Conservation (phyloP, 2,329 filamentous ascomycete genomes). For the Chaetomiaceae sp. region DNA sequence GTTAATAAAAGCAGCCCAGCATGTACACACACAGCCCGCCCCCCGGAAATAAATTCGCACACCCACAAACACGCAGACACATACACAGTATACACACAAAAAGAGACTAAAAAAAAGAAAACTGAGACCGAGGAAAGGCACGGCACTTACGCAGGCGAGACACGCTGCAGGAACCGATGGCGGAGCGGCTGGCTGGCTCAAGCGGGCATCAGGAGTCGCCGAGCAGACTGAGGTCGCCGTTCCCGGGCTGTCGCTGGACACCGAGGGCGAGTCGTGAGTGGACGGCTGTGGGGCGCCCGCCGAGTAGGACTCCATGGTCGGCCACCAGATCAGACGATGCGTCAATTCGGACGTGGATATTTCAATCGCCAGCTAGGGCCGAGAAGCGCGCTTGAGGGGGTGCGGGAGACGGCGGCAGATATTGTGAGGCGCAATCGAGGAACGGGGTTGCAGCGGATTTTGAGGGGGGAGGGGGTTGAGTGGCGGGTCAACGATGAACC, state of each 20-base stretch:
- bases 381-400: background rate
- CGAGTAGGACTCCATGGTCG: slow-evolving; percentile 26
- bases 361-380: background rate
- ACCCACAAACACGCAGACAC: slow-evolving; percentile 10
- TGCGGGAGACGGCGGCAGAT: background rate
- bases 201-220: slow-evolving; percentile 24
- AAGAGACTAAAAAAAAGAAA: slow-evolving; percentile 10
- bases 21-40: background rate
- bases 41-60: background rate
- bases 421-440: background rate
- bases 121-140: background rate
- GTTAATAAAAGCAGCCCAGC: slow-evolving; percentile 4
- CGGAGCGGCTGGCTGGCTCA: slow-evolving; percentile 15
- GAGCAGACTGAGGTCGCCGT: slow-evolving; percentile 26
- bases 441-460: background rate
- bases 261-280: slow-evolving; percentile 26
- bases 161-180: slow-evolving; percentile 45
- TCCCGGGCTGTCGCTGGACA: slow-evolving; percentile 26
- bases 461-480: background rate
- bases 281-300: slow-evolving; percentile 24
- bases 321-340: slow-evolving; percentile 21
- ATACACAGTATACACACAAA: background rate
- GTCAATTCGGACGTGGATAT: slow-evolving; percentile 1
- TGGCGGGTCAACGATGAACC: background rate
- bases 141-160: slow-evolving; percentile 47